phyloP scores from a whole-genome alignment of 129 eudicot genomes.

The Arctium minus region DNA sequence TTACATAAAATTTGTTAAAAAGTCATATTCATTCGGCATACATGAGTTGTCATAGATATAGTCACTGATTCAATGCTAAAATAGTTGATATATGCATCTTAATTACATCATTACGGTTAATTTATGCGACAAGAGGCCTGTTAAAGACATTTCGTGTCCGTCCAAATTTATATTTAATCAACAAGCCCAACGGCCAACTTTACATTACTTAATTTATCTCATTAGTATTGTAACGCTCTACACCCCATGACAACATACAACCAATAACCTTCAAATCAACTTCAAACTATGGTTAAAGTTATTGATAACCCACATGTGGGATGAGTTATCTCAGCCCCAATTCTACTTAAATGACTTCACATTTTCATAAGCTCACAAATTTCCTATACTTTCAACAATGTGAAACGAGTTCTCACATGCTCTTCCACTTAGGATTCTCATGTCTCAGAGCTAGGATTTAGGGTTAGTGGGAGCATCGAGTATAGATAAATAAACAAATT shows the following conservation, averaged over 20 bases:
- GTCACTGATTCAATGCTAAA: background rate
- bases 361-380: background rate
- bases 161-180: background rate
- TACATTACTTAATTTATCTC: background rate
- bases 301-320: background rate
- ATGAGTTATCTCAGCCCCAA: too few species aligned
- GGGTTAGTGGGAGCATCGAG: too few species aligned
- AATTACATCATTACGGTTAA: background rate
- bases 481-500: too few species aligned
- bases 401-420: background rate
- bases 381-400: too few species aligned
- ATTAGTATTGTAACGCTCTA: background rate
- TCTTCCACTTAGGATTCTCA: background rate
- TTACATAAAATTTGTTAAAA: background rate
- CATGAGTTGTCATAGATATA: background rate
- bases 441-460: too few species aligned
- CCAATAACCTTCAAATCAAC: background rate
- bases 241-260: too few species aligned
- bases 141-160: too few species aligned
- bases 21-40: background rate
- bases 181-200: background rate
- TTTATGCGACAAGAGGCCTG: background rate
- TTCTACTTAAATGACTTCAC: background rate
- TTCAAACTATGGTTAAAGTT: background rate
- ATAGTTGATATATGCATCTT: too few species aligned